These are phyloP conservation scores for Phytopythium ostracodes DNA, from an alignment of 352 stramenopile genomes.

Conservation along the genomic window DNA sequence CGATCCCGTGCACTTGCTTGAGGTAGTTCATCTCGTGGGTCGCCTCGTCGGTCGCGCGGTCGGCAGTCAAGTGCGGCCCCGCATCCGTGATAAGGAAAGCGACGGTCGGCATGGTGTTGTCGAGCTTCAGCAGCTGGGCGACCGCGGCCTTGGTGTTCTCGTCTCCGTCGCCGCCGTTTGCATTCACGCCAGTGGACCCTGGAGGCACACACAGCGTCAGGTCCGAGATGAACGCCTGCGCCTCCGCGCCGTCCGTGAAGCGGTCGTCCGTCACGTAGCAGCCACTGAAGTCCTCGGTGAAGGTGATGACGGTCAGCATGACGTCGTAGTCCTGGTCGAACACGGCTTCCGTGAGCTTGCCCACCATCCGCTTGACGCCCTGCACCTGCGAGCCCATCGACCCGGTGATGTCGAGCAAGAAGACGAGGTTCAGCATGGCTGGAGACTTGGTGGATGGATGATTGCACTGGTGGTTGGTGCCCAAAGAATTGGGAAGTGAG, in stretches of 20 bases:
- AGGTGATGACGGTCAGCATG: slow-evolving; percentile 73
- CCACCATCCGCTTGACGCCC: slow-evolving; percentile 53
- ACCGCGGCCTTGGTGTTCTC: slow-evolving; percentile 72
- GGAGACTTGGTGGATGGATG: background rate
- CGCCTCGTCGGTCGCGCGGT: slow-evolving; percentile 28
- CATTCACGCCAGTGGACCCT: slow-evolving; percentile 20
- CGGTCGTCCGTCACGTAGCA: slow-evolving; percentile 62
- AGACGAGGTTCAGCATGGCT: slow-evolving; percentile 62
- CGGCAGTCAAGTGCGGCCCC: slow-evolving; percentile 38
- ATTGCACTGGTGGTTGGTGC: background rate
- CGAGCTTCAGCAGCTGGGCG: slow-evolving; percentile 41
- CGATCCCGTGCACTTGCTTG: slow-evolving; percentile 37
- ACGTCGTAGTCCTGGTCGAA: slow-evolving; percentile 49
- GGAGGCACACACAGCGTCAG: slow-evolving; percentile 46
- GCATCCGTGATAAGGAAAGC: slow-evolving; percentile 70
- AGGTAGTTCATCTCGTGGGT: slow-evolving; percentile 39
- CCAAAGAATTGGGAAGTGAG: slow-evolving; percentile 5
- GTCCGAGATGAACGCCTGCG: slow-evolving; percentile 31
- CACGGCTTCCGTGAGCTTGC: slow-evolving; percentile 41
- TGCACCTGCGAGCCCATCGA: slow-evolving; percentile 57
- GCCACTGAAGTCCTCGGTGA: slow-evolving; percentile 43
- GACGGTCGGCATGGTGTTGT: slow-evolving; percentile 48
- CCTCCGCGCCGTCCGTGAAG: slow-evolving; percentile 49
- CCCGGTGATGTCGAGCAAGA: slow-evolving; percentile 73
- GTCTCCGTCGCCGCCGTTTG: slow-evolving; percentile 52